Evolutionary conservation across 2,329 filamentous ascomycete species (phyloP), one percentile per base, ranked within the genome.

Genomic region (Albifimbria verrucaria): DNA sequence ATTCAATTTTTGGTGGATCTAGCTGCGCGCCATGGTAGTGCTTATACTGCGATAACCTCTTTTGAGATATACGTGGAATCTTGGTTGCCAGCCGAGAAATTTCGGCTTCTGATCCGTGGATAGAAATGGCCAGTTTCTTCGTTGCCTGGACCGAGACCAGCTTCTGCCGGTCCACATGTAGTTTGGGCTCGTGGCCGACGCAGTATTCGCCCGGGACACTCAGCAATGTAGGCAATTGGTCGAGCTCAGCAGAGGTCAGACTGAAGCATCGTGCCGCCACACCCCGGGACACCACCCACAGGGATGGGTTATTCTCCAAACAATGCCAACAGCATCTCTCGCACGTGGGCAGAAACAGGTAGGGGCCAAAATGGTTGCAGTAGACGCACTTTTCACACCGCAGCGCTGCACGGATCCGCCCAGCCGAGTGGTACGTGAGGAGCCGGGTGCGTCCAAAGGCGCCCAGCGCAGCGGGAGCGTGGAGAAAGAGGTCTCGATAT

Each of bases 401-500:
- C 2, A 71, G 57, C 2, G 57, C 51, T 4, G 50, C 50, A 15
- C 58, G 56, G 25, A 71, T 54, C 2, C 55, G 22, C 9, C 55
- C 46, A 42, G 60, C 60, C 12, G 63, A 47, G 44, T 67, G 61
- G 46, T 47, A 48, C 22, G 50, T 49, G 26, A 68, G 50, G 12
- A 68, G 51, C 7, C 25, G 49, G 42, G 65, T 65, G 46, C 57
- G 52, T 17, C 56, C 56, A 39, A 69, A 52, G n/a, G 59, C 62
- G 3, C 44, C 49, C 48, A 70, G 43, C n/a, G 60, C 50, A 25
- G 53, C 51, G n/a, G 63, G 67, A 4, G 65, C 68, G 50, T 69
- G 79, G 58, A 76, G 74, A 32, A 74, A 71, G 32, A 70, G 62
- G 28, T 73, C 69, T 69, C 70, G 76, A 25, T 71, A 68, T n/a